These are phyloP conservation scores for Pichia cabralensis DNA, from an alignment of 805 yeast genomes.

Conservation along the genomic window DNA sequence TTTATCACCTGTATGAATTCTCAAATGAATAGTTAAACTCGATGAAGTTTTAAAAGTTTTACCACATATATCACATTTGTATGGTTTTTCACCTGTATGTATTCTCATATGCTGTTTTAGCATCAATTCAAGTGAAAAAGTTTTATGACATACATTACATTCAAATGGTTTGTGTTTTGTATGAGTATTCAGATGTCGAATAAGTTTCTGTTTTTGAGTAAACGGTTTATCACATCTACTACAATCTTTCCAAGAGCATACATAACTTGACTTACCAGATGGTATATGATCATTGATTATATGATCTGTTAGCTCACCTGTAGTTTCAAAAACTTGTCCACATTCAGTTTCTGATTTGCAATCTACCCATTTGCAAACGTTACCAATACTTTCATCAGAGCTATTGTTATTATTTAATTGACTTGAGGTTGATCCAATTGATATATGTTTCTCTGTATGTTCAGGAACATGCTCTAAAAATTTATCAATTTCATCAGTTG, in stretches of 20 bases:
- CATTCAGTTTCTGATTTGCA: slow-evolving; percentile 31
- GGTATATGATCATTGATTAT: slow-evolving; percentile 60
- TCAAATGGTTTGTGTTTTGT: slow-evolving; percentile 73
- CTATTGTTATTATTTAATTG: slow-evolving; percentile 4
- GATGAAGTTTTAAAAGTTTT: slow-evolving; percentile 77
- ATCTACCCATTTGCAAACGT: slow-evolving; percentile 32
- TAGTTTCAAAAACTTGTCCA: slow-evolving; percentile 34
- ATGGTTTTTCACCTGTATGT: slow-evolving; percentile 90
- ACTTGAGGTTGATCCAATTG: slow-evolving; percentile 1
- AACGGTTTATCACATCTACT: slow-evolving; percentile 53
- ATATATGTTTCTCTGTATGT: slow-evolving; percentile 6
- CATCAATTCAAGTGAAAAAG: slow-evolving; percentile 70
- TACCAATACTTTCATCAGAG: slow-evolving; percentile 6
- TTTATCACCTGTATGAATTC: slow-evolving; percentile 87
- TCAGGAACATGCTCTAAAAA: slow-evolving; percentile 52
- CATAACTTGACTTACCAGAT: slow-evolving; percentile 58
- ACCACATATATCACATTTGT: slow-evolving; percentile 58
- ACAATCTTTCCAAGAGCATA: slow-evolving; percentile 76
- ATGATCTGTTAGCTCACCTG: slow-evolving; percentile 64
- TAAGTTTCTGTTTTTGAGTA: slow-evolving; percentile 73
- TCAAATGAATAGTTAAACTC: slow-evolving; percentile 69
- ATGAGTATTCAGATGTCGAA: slow-evolving; percentile 83
- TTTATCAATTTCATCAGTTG: slow-evolving; percentile 39
- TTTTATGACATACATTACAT: slow-evolving; percentile 59
- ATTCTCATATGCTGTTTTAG: slow-evolving; percentile 72